Percentiles rank a stretch among this genome's conserved stretches.
Evolutionary conservation across 805 yeast species (phyloP).

Genomic region (Saccharomycopsis javanensis): DNA sequence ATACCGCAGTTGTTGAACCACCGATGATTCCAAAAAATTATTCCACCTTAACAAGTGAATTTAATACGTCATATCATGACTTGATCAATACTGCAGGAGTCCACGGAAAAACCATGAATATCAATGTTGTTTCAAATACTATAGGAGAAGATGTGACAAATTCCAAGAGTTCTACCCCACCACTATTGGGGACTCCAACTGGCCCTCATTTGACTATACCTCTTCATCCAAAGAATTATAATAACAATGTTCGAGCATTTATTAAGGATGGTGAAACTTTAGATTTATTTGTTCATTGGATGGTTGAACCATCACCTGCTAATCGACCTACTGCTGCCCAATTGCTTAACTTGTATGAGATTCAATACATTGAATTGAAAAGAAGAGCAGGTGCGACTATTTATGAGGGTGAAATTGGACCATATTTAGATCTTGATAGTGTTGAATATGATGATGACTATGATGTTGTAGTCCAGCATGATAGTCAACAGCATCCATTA

Average conservation of each 20-base stretch:
- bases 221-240: not conserved
- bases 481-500: conserved; percentile 2
- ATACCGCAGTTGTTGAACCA: not conserved
- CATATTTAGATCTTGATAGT: conserved; percentile 26
- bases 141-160: not conserved
- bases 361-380: conserved; percentile 65
- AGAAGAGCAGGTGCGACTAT: conserved; percentile 89
- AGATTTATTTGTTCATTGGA: conserved; percentile 74
- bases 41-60: not conserved
- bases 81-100: not conserved
- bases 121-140: not conserved
- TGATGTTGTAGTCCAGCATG: conserved; percentile 6
- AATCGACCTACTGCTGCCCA: conserved; percentile 70
- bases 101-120: not conserved
- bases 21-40: conserved; percentile 2
- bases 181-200: not conserved
- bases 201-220: not conserved
- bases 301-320: conserved; percentile 78
- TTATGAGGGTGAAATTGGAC: conserved; percentile 94
- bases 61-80: not conserved
- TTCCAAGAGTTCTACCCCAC: not conserved
- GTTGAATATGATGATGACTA: conserved; percentile 8
- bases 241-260: conserved; percentile 1
- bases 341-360: conserved; percentile 62
- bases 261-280: conserved; percentile 53